These are phyloP conservation scores for Tolypocladium guangdongense DNA, from an alignment of 2,329 filamentous ascomycete genomes.

Conservation along the genomic window DNA sequence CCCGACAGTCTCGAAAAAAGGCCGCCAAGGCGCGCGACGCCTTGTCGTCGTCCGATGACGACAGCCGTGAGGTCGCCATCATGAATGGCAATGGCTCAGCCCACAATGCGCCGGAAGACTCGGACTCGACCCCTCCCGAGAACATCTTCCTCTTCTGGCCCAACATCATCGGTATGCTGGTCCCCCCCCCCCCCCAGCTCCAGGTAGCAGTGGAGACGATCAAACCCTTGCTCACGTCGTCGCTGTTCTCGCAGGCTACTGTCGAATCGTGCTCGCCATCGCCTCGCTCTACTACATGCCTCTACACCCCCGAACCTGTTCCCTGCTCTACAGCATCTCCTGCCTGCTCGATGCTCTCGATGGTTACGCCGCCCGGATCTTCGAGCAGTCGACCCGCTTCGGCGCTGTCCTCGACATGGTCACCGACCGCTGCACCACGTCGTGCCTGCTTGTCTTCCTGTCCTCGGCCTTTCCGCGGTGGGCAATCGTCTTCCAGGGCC, in stretches of 20 bases:
- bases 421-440: constrained; percentile 92
- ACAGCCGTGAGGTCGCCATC: constrained; percentile 15
- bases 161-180: constrained; percentile 64
- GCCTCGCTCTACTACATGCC: constrained; percentile 99
- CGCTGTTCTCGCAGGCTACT: constrained; percentile 47
- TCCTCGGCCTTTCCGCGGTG: constrained; percentile 90
- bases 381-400: constrained; percentile 86
- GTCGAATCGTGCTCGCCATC: constrained; percentile 68
- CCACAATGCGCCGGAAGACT: constrained; percentile 20
- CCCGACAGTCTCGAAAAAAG: constrained; percentile 27
- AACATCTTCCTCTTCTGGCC: constrained; percentile 78
- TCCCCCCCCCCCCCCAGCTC: not conserved
- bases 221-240: constrained; percentile 6
- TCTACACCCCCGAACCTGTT: constrained; percentile 91
- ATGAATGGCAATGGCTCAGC: constrained; percentile 37
- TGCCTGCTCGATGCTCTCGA: constrained; percentile 93
- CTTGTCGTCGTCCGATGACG: constrained; percentile 16
- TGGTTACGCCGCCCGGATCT: constrained; percentile 72
- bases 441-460: constrained; percentile 88
- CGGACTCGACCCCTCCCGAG: constrained; percentile 37
- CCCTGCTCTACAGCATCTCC: constrained; percentile 81
- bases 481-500: constrained; percentile 84
- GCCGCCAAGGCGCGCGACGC: constrained; percentile 22
- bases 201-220: not conserved
- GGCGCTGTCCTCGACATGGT: constrained; percentile 98